Base-by-base conservation (phyloP, 2,329 filamentous ascomycete species). In the Fusarium sp. region DNA sequence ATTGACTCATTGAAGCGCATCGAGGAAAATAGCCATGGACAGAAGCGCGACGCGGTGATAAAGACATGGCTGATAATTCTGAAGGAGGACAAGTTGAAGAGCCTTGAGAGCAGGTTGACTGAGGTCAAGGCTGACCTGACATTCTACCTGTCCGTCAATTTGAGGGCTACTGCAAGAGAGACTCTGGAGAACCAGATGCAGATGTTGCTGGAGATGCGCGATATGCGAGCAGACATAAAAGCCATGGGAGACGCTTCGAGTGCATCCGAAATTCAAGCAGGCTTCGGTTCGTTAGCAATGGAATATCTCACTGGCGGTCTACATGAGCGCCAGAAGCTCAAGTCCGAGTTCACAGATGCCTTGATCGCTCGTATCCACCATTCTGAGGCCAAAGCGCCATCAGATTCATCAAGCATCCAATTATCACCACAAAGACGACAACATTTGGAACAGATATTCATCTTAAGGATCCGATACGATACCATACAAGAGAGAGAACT, bases 401-500 rank as follows among this genome's bases (percentile, higher is more conserved):
- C 11, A 2, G 53, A 58, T 18, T 44, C 42, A 5, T 49, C 60
- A 1, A 38, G 9, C 8, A 70, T 70, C 15, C 44, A 46, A 6
- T 7, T 70, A 3, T 32, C 66, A 8, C 3, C 49, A 2, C 25
- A 44, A 16, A 15, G 49, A 7, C 30, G 28, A 37, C 8, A 4
- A 2, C 25, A 18, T 3, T 15, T 71, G 9, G 49, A 67, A 19
- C 40, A 43, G 1, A 9, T 67, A 0, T 71, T 71, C 8, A 43
- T 71, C n/a, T 50, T 44, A 8, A 54, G 49, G 1, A 35, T 73
- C 3, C 47, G 44, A 7, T 73, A 73, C 4, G 60, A 62, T 6
- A 66, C 52, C 1, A 73, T 73, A 30, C 38, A 44, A 13, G 66
- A 73, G 21, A 66, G 71, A 15, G 62, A 71, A 15, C 33, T 37